Evolutionary conservation across 352 stramenopile species (phyloP).

Genomic region (Phytophthora citricola): DNA sequence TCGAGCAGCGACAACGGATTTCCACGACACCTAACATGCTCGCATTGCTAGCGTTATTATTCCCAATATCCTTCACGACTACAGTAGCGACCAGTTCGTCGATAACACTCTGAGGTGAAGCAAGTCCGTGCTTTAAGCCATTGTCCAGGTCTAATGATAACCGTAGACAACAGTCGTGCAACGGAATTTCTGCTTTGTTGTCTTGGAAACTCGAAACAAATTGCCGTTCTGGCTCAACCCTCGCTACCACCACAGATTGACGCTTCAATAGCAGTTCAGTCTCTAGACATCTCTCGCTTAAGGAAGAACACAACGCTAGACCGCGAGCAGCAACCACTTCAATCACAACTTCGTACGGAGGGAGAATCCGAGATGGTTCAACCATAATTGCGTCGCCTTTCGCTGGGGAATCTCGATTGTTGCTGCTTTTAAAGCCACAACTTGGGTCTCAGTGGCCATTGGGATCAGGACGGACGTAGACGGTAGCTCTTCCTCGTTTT

Average conservation of each 20-base stretch:
- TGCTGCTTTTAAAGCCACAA: neutral
- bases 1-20: constrained; percentile 57
- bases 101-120: constrained; percentile 31
- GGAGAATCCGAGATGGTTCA: constrained; percentile 7
- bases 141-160: constrained; percentile 25
- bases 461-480: constrained; percentile 36
- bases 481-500: constrained; percentile 28
- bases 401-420: neutral
- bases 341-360: constrained; percentile 34
- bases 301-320: constrained; percentile 8
- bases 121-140: constrained; percentile 6
- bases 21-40: constrained; percentile 40
- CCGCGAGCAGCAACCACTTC: constrained; percentile 31
- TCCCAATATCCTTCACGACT: constrained; percentile 11
- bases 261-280: constrained; percentile 25
- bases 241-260: constrained; percentile 15
- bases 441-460: constrained; percentile 2
- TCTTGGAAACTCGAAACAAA: constrained; percentile 24
- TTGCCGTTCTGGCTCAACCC: constrained; percentile 13
- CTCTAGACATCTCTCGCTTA: constrained; percentile 19
- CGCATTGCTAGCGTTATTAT: neutral
- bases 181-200: constrained; percentile 5
- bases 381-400: neutral
- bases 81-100: constrained; percentile 35
- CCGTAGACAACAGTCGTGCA: constrained; percentile 21